A percentile compares a stretch with the other conserved stretches of the same genome.
These are phyloP conservation scores for Citrus inodora DNA, from an alignment of 345 rosid species.

Conservation along the genomic window DNA sequence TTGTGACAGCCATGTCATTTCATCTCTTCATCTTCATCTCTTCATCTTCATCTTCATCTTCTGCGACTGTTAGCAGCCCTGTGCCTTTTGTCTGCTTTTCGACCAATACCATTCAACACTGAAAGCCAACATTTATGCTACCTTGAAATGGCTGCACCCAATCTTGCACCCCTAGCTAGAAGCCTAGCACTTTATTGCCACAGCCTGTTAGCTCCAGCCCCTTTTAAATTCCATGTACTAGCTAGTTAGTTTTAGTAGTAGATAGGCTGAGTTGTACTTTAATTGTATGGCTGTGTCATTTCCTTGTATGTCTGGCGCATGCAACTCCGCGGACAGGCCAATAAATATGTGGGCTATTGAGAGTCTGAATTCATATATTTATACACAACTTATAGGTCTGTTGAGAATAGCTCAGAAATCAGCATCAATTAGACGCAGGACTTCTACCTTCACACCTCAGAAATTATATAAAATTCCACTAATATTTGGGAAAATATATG, in stretches of 20 bases:
- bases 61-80: neutral
- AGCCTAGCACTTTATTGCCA: neutral
- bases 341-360: no score
- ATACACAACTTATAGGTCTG: no score
- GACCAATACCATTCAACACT: neutral
- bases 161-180: neutral
- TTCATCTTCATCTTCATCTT: neutral
- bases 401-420: no score
- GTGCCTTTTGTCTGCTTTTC: neutral
- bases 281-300: neutral
- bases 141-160: neutral
- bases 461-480: no score
- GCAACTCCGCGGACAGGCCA: neutral
- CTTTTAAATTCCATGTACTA: no score
- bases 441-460: no score
- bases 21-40: neutral
- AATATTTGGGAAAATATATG: no score
- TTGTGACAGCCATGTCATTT: neutral
- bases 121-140: neutral
- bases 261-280: neutral
- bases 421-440: no score
- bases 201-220: neutral
- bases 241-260: no score
- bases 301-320: neutral
- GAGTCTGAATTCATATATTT: no score